Evolutionary conservation across 2,329 filamentous ascomycete genomes (phyloP), one percentile per base, ranked within the genome.

Genomic region (Cercospora sojina): DNA sequence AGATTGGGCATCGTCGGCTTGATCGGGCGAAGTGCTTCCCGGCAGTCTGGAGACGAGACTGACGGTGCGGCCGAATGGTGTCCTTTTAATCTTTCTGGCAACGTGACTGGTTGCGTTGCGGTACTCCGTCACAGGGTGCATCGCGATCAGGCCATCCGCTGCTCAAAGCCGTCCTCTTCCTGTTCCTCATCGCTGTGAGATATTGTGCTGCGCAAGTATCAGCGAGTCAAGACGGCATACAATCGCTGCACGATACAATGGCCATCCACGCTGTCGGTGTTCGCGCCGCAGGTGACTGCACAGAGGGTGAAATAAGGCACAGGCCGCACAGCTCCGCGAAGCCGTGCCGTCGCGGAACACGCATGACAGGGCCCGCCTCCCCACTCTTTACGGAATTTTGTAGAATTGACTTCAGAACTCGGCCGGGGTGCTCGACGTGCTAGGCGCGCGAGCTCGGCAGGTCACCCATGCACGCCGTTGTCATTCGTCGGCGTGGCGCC

Each of bases 391-490:
- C 58, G 58, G 38, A 60, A 60, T 29, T 23, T 60, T 29, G 58
- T 27, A 60, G 38, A n/a, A 60, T 60, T 18, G 58, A n/a, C 27
- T 43, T 49, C 47, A 49, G n/a, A 51, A 12, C 29, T 31, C 35
- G 35, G n/a, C 35, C 43, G 61, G 57, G 61, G 16, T 64, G 43
- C 35, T 63, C 43, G 61, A 61, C 65, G 16, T 64, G 43, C 35
- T 57, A 57, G 49, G 51, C 60, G 60, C 60, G 60, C 60, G 49
- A 63, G 60, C 60, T 63, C 60, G 60, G 60, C 31, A 57, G 32
- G 29, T 51, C 29, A 43, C 18, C 20, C 43, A 62, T 38, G 58
- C 58, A 49, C n/a, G 29, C n/a, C 38, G 38, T 23, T 25, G 20
- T 55, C 49, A 63, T 63, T 63, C 51, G 60, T 32, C 57, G 60